Percentiles rank a stretch among this genome's conserved stretches.
These are phyloP conservation scores for Colletotrichum nymphaeae DNA, from an alignment of 2,329 filamentous ascomycete species.

Conservation along the genomic window DNA sequence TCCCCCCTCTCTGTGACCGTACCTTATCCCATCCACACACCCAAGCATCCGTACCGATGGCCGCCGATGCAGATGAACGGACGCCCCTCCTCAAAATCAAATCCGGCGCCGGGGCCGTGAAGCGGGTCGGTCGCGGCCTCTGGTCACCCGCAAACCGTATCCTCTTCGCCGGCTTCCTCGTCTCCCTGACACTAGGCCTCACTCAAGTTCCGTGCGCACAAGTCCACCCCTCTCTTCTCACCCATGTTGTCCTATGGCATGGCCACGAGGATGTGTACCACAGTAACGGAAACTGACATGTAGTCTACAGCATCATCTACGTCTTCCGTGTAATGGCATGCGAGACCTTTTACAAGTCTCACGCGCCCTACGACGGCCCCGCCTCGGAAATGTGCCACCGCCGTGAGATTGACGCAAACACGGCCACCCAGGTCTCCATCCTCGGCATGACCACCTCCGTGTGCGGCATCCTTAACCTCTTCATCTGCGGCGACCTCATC, in stretches of 20 bases:
- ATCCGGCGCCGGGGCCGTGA: constrained; percentile 33
- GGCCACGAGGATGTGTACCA: neutral
- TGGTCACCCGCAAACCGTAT: constrained; percentile 53
- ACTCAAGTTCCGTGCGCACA: constrained; percentile 60
- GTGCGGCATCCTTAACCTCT: constrained; percentile 75
- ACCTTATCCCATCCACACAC: no score
- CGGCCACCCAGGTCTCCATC: constrained; percentile 72
- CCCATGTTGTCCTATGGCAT: no score
- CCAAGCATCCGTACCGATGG: constrained; percentile 12
- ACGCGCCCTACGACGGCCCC: constrained; percentile 59
- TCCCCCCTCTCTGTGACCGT: neutral
- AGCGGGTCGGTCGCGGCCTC: constrained; percentile 30
- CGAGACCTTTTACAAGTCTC: constrained; percentile 72
- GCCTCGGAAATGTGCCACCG: constrained; percentile 66
- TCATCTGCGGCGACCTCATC: constrained; percentile 74
- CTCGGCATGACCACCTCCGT: constrained; percentile 75
- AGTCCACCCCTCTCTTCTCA: neutral
- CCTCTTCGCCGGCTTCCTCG: constrained; percentile 69
- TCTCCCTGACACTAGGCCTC: constrained; percentile 62
- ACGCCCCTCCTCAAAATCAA: constrained; percentile 33
- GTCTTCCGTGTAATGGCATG: constrained; percentile 80
- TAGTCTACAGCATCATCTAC: constrained; percentile 60
- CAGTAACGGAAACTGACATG: constrained; percentile 14
- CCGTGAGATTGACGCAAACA: constrained; percentile 72
- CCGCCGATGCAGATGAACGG: constrained; percentile 29